Evolutionary conservation across 2,329 filamentous ascomycete genomes (phyloP), one percentile per base, ranked within the genome.

Genomic region (Colletotrichum noveboracense): DNA sequence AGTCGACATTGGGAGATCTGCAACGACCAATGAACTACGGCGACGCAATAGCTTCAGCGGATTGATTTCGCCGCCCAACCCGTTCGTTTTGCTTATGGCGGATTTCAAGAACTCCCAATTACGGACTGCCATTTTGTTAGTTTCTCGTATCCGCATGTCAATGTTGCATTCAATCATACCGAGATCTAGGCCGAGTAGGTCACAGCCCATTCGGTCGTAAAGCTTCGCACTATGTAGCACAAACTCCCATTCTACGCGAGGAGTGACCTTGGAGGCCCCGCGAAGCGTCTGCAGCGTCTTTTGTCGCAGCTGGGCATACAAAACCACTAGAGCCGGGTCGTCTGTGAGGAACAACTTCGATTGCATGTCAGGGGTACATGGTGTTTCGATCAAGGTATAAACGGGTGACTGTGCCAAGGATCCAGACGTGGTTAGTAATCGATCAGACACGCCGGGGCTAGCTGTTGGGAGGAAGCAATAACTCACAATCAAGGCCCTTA

Each of bases 141-240:
- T 34, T 13, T 10, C 61, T 58, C 9, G 21, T 14, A 30, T 16
- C 14, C 26, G 6, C 6, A 16, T 7, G 8, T 10, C 18, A 48
- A 32, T 14, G 10, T 7, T n/a, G 30, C 36, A 34, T n/a, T 9
- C 1, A n/a, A 32, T 87, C 86, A 83, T 88, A 94, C 93, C 94
- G 7, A 98, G 87, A 80, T 97, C 95, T 6, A 98, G 87, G 1
- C 96, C 97, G 0, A 98, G 90, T 10, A 98, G 85, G 83, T 98
- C 96, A 81, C 97, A 98, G 5, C 97, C 96, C 96, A 97, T 98
- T 10, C 95, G 93, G 82, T 94, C 94, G 81, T 96, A 98, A 21
- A 97, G 88, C 70, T 92, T 90, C 18, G 96, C 95, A 69, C 95
- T 98, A 79, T 97, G 95, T 26, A 98, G 87, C 1, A 98, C 92